Base-by-base conservation (phyloP, 2,329 filamentous ascomycete genomes). In the Penicillium sp. region DNA sequence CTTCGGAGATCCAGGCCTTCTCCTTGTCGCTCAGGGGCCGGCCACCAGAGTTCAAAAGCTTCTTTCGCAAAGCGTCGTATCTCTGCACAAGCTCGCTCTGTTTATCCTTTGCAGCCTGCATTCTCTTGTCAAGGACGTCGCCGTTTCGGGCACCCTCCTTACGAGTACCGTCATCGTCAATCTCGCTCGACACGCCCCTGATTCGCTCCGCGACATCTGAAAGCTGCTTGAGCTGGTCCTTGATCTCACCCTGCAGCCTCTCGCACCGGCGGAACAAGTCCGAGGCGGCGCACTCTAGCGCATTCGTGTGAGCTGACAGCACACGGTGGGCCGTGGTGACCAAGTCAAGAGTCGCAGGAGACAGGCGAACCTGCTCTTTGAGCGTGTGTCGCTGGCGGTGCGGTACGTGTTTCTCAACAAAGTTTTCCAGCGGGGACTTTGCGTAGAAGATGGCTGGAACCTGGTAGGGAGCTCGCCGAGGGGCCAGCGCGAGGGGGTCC, bases 181-280 rank as follows among this genome's bases (percentile, higher is more conserved):
- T 72, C 28, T 78, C 74, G 60, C 77, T 75, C 0, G 76, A 75
- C 10, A 82, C 73, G 45, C 74, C 73, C 64, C 80, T 79, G 62
- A 83, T 75, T 9, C 80, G 75, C 44, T 81, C 79, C 1, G 81
- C 79, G 17, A 82, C 73, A 60, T 81, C 80, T 1, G 75, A 74
- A 28, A 82, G 74, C 40, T 80, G 78, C 56, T 75, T 76, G 30
- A 84, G 68, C 65, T 84, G 82, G 49, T 82, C 79, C 13, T 73
- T 72, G 68, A 84, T 78, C 66, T 84, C 82, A 15, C 78, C 77
- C 60, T 77, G 76, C 47, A 84, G 65, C 19, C 81, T 73, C 58
- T 84, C 81, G 63, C 82, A 83, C n/a, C 82, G 79, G 38, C 81
- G 79, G 72, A 84, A 84, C n/a, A 84, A 73, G 65, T 83, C 82